Evolutionary conservation across 2,329 filamentous ascomycete species (phyloP), one percentile per base, ranked within the genome.

Genomic region (Colletotrichum incanum): DNA sequence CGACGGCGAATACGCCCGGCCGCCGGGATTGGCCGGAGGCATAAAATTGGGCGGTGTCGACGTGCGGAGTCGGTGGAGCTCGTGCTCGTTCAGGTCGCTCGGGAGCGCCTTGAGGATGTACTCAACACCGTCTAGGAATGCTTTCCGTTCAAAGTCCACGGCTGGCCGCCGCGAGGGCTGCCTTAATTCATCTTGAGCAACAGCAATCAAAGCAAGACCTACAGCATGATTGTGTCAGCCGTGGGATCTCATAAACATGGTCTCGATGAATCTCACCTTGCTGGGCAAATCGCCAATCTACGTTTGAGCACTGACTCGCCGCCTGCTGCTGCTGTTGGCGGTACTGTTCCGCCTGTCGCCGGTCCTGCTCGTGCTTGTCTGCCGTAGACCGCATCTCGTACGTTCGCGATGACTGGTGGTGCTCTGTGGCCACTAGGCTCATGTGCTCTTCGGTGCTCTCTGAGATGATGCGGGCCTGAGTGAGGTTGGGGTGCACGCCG

Each of bases 81-180:
- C 92, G 73, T 87, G 85, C 2, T 81, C 80, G 41, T 86, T 87
- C 39, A 93, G 85, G 61, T 92, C 84, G 1, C 80, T 73, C 0
- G 92, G 92, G 0, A 93, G 84, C 9, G 88, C 91, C 72, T 87
- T 87, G n/a, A 93, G 84, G 31, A 93, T 83, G 78, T 92, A 92
- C 3, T 88, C 87, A 5, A 92, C 80, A 70, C 89, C 87, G 75
- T 93, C 89, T 60, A 93, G 81, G 79, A 92, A 93, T 12, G 92
- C 85, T 74, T 90, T 89, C 34, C 91, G 86, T 62, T 89, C 87
- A 71, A 82, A 81, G 1, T 75, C 73, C 7, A 75, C 69, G 34
- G 50, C 64, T 11, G 72, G 64, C 7, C 68, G 54, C 54, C 49
- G 50, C 18, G 71, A 58, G 1, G 72, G 68, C 20, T 62, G 59